Base-by-base conservation (phyloP, 2,329 filamentous ascomycete species). In the Fusarium phyllophilum region DNA sequence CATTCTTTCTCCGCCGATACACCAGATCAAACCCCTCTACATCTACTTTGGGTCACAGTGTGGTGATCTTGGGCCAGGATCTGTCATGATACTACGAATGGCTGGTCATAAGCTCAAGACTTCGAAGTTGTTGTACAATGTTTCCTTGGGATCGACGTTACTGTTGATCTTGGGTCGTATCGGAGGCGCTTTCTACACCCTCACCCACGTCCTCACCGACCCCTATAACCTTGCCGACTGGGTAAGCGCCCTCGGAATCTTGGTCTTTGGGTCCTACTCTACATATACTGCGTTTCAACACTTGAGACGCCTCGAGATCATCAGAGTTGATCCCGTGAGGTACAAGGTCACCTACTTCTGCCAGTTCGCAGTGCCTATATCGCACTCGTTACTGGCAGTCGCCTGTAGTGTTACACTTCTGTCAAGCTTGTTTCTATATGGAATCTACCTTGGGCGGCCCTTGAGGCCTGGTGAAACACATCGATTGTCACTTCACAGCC, bases 21-120 rank as follows among this genome's bases (percentile, higher is more conserved):
- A 79, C 58, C 76, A 76, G 9, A 75, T 79, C 39, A 75, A 75
- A 46, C 75, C 77, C 22, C n/a, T 79, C 4, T 79, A 77, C 33
- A 72, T 79, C 29, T 76, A 70, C 58, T 73, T 77, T 51, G 72
- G 75, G 8, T 76, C 78, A n/a, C 74, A 78, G 31, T 48, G 77
- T 1, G 78, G 78, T 13, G 77, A 79, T 34, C 52, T 79, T 11
- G 70, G 70, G 1, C 67, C 76, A 5, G 75, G 63, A 14, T 52
- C 64, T n/a, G 60, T 77, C 12, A 62, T 56, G 26, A 48, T 78
- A 14, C 52, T 79, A n/a, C 73, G 75, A 58, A 68, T 54, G n/a
- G 46, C 52, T 4, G 78, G 77, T 4, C 46, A 60, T 24, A 56
- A 59, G 5, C 64, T 75, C 10, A 29, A 57, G 12, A 74, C 63